Percentiles rank a stretch among this genome's conserved stretches.
phyloP scores from a whole-genome alignment of 176 grass and related monocot species.

The Saccharum spontaneum region DNA sequence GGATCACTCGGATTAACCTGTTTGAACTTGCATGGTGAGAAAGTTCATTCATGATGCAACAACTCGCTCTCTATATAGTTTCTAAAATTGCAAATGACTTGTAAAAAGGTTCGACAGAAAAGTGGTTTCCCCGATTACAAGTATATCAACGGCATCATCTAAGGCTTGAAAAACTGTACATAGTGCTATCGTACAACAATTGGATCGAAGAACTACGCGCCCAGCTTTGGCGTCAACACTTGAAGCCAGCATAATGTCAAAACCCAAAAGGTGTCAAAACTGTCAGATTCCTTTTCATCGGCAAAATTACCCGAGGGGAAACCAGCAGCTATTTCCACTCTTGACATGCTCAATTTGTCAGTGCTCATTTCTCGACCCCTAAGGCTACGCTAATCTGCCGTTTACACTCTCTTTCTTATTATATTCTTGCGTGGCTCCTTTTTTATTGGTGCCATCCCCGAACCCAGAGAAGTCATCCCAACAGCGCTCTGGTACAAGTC shows the following conservation, averaged over 20 bases:
- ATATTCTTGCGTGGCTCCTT: slow-evolving; percentile 75
- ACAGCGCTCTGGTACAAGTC: slow-evolving; percentile 78
- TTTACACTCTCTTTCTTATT: slow-evolving; percentile 76
- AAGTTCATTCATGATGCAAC: background rate
- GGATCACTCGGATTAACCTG: background rate
- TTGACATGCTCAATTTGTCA: slow-evolving; percentile 25
- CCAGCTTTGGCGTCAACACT: slow-evolving; percentile 17
- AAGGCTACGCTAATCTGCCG: slow-evolving; percentile 23
- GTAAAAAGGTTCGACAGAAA: background rate
- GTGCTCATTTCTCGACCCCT: slow-evolving; percentile 18
- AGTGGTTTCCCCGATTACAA: background rate
- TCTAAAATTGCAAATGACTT: background rate
- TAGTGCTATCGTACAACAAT: slow-evolving; percentile 30
- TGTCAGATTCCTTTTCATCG: background rate
- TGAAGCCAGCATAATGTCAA: background rate
- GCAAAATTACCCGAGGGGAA: slow-evolving; percentile 21
- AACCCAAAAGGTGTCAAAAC: slow-evolving; percentile 10
- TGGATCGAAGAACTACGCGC: slow-evolving; percentile 7
- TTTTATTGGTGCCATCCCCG: slow-evolving; percentile 40
- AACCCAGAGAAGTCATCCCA: slow-evolving; percentile 56
- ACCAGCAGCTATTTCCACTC: slow-evolving; percentile 21
- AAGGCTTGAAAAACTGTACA: slow-evolving; percentile 16
- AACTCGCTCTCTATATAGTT: background rate
- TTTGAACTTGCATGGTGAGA: background rate
- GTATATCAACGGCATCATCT: background rate